Conservation (phyloP, 257 asterid species). For the Solanum tacnaense region DNA sequence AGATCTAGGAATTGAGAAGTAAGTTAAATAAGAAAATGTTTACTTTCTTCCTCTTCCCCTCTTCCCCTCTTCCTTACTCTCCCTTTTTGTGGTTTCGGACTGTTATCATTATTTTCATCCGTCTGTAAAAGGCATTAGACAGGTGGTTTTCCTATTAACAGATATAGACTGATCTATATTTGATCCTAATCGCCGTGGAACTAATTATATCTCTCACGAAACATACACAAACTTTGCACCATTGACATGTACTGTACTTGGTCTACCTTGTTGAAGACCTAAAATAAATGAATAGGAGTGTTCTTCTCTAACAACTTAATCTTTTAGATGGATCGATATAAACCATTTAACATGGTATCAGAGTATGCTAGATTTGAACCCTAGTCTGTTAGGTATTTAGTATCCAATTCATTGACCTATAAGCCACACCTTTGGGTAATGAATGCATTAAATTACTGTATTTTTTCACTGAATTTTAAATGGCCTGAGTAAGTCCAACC, state of each 20-base stretch:
- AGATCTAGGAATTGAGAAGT: constrained; percentile 73
- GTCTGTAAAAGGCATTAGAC: not conserved
- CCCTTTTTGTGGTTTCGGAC: not conserved
- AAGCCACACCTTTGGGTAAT: not conserved
- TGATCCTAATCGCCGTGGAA: not conserved
- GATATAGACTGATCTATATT: not conserved
- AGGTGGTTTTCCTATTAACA: not conserved
- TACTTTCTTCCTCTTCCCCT: not conserved
- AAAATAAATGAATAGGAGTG: not conserved
- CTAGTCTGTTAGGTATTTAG: not conserved
- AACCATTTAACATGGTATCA: not conserved
- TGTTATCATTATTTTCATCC: not conserved
- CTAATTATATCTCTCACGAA: not conserved
- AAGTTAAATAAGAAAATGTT: constrained; percentile 24
- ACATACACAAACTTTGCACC: not conserved
- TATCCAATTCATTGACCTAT: not conserved
- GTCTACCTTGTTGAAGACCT: not conserved
- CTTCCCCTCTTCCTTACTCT: not conserved
- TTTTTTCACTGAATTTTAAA: not conserved
- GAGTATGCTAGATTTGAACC: not conserved
- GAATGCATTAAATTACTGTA: not conserved
- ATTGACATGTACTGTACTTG: not conserved
- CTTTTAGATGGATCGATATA: not conserved
- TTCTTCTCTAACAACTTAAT: not conserved
- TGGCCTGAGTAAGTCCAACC: not conserved